Evolutionary conservation across 2,329 filamentous ascomycete genomes (phyloP), one percentile per base, ranked within the genome.

Genomic region (Cercospora sp.): DNA sequence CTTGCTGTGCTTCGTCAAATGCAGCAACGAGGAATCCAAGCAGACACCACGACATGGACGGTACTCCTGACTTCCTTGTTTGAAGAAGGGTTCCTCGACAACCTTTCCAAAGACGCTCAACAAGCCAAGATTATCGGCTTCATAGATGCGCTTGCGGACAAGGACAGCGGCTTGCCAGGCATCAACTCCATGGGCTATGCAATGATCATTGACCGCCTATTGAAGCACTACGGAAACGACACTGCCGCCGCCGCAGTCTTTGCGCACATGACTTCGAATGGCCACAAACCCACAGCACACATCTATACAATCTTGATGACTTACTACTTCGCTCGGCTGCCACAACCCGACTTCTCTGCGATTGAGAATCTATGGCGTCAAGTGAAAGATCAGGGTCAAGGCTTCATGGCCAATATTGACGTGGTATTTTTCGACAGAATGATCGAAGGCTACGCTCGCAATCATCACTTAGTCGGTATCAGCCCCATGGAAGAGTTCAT

Each of bases 291-390:
- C 2, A 86, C 86, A 3, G 79, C 87, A 1, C 86, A 92, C 73
- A 91, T 93, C 74, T 91, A 91, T 81, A 94, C 91, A 26, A 91
- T 90, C 74, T 85, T 95, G 20, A 82, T 91, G 57, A 86, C 89
- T 57, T 84, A 90, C 75, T 90, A 89, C 76, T 90, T 94, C 75
- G 74, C 82, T 8, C 68, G 66, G 3, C 69, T 80, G 1, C 87
- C 87, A 2, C 40, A 63, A 18, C 88, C 89, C 0, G 84, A 91
- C 72, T 80, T 91, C 31, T 78, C 80, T 1, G 85, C 86, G 13
- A 84, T 92, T n/a, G 84, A 87, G 42, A 76, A 78, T 0, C 81
- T 94, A 3, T 87, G 92, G 72, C 68, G 73, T 9, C 78, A 82
- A 4, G 82, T 86, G 55, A 75, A 78, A 28, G 74, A 73, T 20